Evolutionary conservation across 352 stramenopile species (phyloP), one percentile per base, ranked within the genome.

Genomic region (Plasmopara halstedii): DNA sequence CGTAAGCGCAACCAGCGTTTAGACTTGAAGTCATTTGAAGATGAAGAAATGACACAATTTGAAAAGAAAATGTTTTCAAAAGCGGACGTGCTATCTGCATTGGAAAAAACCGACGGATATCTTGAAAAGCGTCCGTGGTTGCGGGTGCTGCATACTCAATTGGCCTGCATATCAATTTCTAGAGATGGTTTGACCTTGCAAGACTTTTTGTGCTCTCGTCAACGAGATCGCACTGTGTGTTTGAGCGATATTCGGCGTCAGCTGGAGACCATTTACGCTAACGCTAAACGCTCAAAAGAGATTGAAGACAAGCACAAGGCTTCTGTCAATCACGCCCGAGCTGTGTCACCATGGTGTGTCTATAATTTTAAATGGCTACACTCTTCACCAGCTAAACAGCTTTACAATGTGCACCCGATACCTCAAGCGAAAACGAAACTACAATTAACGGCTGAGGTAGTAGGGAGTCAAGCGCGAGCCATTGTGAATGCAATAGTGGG

Each of bases 291-390:
- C 15, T 34, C 42, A 0, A 58, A 64, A 10, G 54, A 50, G 2
- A 70, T 83, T 4, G 67, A 83, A 38, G 50, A 62, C 0, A 65
- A 63, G 20, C 49, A 74, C 21, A 55, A 79, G 14, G 36, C 43
- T 1, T 85, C 81, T 47, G 58, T 69, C 20, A 42, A 44, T 11
- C 60, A 73, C n/a, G 70, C 73, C 2, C 58, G 57, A 22, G 57
- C 60, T 11, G 64, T 58, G 22, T 87, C 75, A 10, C 64, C 53
- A 4, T 87, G 75, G 75, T 85, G 75, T 41, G 72, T 85, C 10
- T 70, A 69, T 14, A 60, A 85, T 22, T 36, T 39, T 1, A 78
- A 74, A 35, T 71, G 52, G 33, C 60, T 80, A 11, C 59, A 67
- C 29, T 48, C 47, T 5, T 67, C 55, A 2, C 72, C 70, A 10